A percentile compares a stretch with the other conserved stretches of the same genome.
phyloP scores from a whole-genome alignment of 441 rosid species.

The Adansonia madagascariensis region DNA sequence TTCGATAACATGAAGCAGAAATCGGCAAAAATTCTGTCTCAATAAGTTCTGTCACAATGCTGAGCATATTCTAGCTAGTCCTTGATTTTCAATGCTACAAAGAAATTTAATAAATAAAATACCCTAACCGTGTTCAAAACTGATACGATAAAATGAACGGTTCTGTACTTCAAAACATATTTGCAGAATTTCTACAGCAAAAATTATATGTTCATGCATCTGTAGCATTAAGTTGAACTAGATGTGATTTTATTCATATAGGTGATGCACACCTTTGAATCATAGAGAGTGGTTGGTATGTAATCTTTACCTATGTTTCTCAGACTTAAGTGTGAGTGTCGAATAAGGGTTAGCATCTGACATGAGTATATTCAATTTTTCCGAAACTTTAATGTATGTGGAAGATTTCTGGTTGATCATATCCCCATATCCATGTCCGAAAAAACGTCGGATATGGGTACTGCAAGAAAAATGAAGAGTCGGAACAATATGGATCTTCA shows the following conservation, averaged over 20 bases:
- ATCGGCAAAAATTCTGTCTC: neutral
- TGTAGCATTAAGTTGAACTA: neutral
- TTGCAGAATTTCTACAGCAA: neutral
- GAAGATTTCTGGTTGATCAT: too few species aligned
- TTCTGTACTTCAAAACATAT: neutral
- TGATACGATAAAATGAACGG: neutral
- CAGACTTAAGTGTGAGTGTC: too few species aligned
- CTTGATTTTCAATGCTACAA: neutral
- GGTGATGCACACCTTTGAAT: neutral
- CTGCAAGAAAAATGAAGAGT: too few species aligned
- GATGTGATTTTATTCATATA: neutral
- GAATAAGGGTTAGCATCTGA: too few species aligned
- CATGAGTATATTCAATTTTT: too few species aligned
- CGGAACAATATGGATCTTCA: too few species aligned
- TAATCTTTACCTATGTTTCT: neutral
- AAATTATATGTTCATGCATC: constrained; percentile 8
- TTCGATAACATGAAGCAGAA: neutral
- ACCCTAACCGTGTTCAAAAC: too few species aligned
- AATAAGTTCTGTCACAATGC: neutral
- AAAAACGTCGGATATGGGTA: too few species aligned
- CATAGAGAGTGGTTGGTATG: neutral
- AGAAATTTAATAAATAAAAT: neutral
- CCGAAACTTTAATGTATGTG: too few species aligned
- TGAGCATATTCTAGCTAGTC: neutral
- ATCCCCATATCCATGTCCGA: too few species aligned